These are phyloP conservation scores for Solioccasus polychromus DNA, from an alignment of 768 basidiomycete genomes.

Conservation along the genomic window DNA sequence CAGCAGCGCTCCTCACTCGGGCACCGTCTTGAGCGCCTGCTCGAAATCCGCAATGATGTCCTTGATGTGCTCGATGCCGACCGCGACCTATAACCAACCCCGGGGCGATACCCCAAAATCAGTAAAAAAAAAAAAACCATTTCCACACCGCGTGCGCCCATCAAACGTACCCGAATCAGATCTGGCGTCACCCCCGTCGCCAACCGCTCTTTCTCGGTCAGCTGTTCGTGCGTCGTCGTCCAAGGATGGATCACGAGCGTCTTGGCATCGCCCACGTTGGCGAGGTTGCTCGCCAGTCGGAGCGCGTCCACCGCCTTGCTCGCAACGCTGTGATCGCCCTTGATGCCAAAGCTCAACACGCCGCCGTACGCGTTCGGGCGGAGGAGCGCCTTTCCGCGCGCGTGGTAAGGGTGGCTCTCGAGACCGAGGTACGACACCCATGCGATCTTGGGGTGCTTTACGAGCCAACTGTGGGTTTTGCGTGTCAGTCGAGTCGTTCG, in stretches of 20 bases:
- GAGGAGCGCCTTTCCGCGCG: conserved; percentile 53
- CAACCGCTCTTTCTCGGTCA: conserved; percentile 46
- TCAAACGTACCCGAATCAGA: conserved; percentile 48
- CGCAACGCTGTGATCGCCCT: conserved; percentile 50
- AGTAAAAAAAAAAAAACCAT: no score
- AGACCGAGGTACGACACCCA: conserved; percentile 85
- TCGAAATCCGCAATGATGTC: conserved; percentile 50
- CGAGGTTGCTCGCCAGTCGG: conserved; percentile 67
- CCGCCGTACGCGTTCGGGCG: conserved; percentile 60
- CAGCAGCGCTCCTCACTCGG: no score
- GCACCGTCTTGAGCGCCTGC: conserved; percentile 32
- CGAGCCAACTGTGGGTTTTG: conserved; percentile 42
- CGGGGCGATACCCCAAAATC: no score
- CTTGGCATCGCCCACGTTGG: conserved; percentile 69
- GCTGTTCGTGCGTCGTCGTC: conserved; percentile 59
- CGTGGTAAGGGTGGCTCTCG: conserved; percentile 55
- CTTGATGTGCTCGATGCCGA: conserved; percentile 42
- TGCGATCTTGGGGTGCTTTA: conserved; percentile 59
- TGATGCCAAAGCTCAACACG: conserved; percentile 75
- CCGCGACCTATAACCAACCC: conserved; percentile 34
- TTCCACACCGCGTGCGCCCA: no score
- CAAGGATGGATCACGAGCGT: conserved; percentile 61
- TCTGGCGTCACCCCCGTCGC: conserved; percentile 52
- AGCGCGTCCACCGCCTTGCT: conserved; percentile 67
- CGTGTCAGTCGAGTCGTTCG: background rate